phyloP scores from a whole-genome alignment of 31 red algal species.

The Bonnemaisonia californica region DNA sequence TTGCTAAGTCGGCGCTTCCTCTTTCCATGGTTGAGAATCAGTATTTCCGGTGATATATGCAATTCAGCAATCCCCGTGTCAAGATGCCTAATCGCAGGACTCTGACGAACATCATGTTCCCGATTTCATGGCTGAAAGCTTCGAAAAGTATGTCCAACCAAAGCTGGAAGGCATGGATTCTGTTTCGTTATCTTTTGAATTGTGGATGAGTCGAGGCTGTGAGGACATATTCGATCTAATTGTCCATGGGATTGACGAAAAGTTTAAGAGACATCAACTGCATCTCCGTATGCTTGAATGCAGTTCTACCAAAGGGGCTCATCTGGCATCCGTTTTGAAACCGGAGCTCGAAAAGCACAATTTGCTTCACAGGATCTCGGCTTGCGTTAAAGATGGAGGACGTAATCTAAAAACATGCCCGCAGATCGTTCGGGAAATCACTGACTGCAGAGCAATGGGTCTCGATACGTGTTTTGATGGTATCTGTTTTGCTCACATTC shows the following conservation, averaged over 20 bases:
- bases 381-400: no score
- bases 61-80: not conserved
- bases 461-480: no score
- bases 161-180: not conserved
- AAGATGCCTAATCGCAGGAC: not conserved
- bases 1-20: no score
- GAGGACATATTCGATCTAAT: not conserved
- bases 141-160: not conserved
- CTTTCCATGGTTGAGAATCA: constrained; percentile 5
- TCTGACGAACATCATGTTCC: not conserved
- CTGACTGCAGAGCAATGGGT: no score
- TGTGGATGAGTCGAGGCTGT: constrained; percentile 16
- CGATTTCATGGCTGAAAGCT: not conserved
- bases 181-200: constrained; percentile 1
- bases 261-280: not conserved
- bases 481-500: no score
- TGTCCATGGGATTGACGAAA: not conserved
- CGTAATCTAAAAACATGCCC: no score
- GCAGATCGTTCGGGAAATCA: no score
- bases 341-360: no score
- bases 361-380: no score
- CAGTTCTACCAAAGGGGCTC: not conserved
- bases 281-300: not conserved
- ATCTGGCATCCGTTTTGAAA: no score
- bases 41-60: not conserved